Evolutionary conservation across 2,329 filamentous ascomycete genomes (phyloP).

Genomic region (Ceratocystis ficicola): DNA sequence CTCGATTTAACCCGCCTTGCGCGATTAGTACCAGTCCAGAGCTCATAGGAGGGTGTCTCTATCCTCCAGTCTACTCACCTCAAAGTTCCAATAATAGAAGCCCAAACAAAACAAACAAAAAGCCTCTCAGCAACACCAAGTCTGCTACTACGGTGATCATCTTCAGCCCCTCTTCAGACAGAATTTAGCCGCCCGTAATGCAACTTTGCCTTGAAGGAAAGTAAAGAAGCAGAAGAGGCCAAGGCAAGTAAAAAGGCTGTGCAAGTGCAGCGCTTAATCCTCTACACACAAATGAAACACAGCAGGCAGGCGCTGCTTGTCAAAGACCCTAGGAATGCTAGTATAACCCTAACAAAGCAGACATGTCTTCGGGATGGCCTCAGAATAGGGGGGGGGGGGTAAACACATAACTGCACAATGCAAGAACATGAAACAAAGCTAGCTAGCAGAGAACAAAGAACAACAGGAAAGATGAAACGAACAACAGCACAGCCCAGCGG

Average conservation of each 20-base stretch:
- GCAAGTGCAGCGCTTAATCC: conserved; percentile 4
- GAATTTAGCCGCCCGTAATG: not conserved
- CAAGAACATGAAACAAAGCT: not conserved
- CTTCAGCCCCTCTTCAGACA: not conserved
- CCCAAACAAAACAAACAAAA: not conserved
- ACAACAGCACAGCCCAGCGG: not conserved
- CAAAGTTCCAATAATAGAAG: not conserved
- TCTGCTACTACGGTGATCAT: not conserved
- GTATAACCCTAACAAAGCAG: not conserved
- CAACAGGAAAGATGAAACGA: not conserved
- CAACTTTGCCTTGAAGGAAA: not conserved
- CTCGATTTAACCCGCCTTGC: no score
- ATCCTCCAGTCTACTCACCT: not conserved
- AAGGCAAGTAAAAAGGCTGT: not conserved
- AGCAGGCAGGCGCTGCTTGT: not conserved
- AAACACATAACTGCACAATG: not conserved
- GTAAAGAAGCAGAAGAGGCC: not conserved
- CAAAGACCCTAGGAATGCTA: not conserved
- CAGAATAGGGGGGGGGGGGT: not conserved
- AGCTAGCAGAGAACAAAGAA: not conserved
- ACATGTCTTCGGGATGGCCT: not conserved
- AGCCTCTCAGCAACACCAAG: not conserved
- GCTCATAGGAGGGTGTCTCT: no score
- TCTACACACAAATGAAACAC: not conserved
- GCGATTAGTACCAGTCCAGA: no score